Percentiles rank a stretch among this genome's conserved stretches.
phyloP scores from a whole-genome alignment of 202 grass and related monocot species.

The Carex sylvatica region DNA sequence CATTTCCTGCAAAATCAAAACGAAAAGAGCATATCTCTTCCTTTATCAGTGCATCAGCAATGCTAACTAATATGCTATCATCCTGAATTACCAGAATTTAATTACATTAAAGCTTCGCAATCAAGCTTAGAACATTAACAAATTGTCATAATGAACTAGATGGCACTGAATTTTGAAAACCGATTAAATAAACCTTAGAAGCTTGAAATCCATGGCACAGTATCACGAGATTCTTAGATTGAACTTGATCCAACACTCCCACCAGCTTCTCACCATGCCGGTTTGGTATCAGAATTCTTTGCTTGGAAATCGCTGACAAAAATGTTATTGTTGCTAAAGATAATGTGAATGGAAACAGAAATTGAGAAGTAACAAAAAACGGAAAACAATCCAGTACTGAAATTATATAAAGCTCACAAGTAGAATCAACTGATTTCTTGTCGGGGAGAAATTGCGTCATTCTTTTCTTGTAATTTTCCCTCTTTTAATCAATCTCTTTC shows the following conservation, averaged over 20 bases:
- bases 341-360: neutral
- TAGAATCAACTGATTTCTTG: constrained; percentile 4
- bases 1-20: constrained; percentile 97
- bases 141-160: neutral
- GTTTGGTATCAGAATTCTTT: constrained; percentile 46
- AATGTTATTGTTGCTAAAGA: neutral
- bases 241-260: constrained; percentile 50
- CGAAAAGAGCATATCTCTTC: constrained; percentile 47
- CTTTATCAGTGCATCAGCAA: constrained; percentile 48
- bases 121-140: neutral
- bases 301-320: constrained; percentile 19
- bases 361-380: neutral
- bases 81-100: constrained; percentile 42
- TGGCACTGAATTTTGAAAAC: constrained; percentile 4
- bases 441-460: constrained; percentile 4
- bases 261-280: constrained; percentile 58
- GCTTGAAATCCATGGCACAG: constrained; percentile 67
- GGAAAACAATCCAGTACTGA: neutral
- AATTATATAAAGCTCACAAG: neutral
- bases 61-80: constrained; percentile 57
- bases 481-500: neutral
- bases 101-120: neutral
- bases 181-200: constrained; percentile 48
- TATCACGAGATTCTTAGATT: constrained; percentile 52
- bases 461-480: neutral